Evolutionary conservation across 1,284 basidiomycete genomes (phyloP).

Genomic region (Wallemia mellicola): DNA sequence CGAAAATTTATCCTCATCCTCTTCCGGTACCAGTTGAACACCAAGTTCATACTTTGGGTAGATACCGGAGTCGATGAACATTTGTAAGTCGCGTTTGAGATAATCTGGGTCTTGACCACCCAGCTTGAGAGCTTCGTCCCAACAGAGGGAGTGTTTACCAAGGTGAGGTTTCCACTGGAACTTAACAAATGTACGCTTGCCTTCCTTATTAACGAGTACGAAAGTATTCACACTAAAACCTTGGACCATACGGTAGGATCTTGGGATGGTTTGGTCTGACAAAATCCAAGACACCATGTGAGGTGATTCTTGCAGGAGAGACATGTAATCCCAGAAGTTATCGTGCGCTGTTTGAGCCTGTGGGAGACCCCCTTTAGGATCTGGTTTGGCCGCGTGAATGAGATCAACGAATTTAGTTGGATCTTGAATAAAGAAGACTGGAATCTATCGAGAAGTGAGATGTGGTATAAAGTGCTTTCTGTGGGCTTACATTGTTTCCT

Average conservation of each 20-base stretch:
- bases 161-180: slow-evolving; percentile 53
- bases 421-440: slow-evolving; percentile 52
- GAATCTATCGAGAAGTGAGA: too few species aligned
- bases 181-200: slow-evolving; percentile 47
- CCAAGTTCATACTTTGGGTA: slow-evolving; percentile 44
- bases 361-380: slow-evolving; percentile 37
- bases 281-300: slow-evolving; percentile 59
- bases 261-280: slow-evolving; percentile 49
- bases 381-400: slow-evolving; percentile 42
- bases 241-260: slow-evolving; percentile 58
- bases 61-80: slow-evolving; percentile 36
- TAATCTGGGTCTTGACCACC: slow-evolving; percentile 33
- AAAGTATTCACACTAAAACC: slow-evolving; percentile 58
- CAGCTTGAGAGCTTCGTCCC: slow-evolving; percentile 62
- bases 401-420: slow-evolving; percentile 54
- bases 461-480: too few species aligned
- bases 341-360: slow-evolving; percentile 28
- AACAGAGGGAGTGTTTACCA: slow-evolving; percentile 47
- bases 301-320: slow-evolving; percentile 25
- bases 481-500: too few species aligned
- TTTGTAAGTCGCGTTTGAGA: slow-evolving; percentile 44
- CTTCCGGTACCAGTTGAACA: slow-evolving; percentile 38
- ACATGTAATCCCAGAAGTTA: slow-evolving; percentile 54
- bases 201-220: slow-evolving; percentile 32
- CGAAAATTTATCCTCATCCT: slow-evolving; percentile 36